phyloP scores from a whole-genome alignment of 345 rosid species.

The Linum lewisii region DNA sequence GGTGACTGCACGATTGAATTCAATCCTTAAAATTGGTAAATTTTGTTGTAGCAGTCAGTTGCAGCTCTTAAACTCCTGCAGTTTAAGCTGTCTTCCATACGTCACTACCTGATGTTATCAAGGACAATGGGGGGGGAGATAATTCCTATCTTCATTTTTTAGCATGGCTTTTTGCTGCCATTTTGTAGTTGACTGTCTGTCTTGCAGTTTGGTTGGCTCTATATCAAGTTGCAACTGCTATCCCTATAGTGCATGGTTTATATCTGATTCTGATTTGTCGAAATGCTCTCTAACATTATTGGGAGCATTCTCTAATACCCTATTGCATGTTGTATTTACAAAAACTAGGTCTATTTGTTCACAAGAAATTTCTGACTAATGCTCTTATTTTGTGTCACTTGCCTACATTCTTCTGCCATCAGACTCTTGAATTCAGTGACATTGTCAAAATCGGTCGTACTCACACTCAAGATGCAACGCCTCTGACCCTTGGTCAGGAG shows the following conservation, averaged over 20 bases:
- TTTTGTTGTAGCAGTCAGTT: not conserved
- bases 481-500: constrained; percentile 94
- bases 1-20: constrained; percentile 27
- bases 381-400: not conserved
- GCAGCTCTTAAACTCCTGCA: not conserved
- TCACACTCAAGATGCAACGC: constrained; percentile 98
- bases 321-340: no score
- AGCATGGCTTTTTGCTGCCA: not conserved
- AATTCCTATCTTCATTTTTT: not conserved
- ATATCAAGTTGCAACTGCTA: no score
- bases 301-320: no score
- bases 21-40: no score
- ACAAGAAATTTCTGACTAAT: not conserved
- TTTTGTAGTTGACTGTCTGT: not conserved
- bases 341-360: no score
- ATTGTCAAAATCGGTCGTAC: constrained; percentile 94
- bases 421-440: constrained; percentile 75
- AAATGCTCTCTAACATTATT: no score
- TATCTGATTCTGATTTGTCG: no score
- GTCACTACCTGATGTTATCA: not conserved
- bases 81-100: not conserved
- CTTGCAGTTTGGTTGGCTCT: no score
- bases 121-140: not conserved
- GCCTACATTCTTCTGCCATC: not conserved
- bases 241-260: no score